These are phyloP conservation scores for Zoysia matrella DNA, from an alignment of 202 grass and related monocot species.

Conservation along the genomic window DNA sequence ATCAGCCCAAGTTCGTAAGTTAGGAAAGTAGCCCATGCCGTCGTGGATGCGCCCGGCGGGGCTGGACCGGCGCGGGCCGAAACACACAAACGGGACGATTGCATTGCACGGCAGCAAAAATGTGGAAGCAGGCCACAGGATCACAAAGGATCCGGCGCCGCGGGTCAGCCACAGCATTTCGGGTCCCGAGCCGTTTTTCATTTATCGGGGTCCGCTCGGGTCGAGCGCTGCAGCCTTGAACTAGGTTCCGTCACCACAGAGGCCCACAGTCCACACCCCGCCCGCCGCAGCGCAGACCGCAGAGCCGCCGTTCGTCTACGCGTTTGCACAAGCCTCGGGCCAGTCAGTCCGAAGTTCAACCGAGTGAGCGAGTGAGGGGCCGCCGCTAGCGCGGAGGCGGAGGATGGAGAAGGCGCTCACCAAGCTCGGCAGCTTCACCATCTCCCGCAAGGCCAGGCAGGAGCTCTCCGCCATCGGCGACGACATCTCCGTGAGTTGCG, in stretches of 20 bases:
- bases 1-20: not conserved
- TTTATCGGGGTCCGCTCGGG: not conserved
- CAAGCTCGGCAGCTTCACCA: constrained; percentile 93
- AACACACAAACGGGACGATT: not conserved
- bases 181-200: constrained; percentile 5
- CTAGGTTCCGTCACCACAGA: not conserved
- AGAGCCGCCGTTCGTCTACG: not conserved
- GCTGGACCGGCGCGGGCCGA: too few relatives aligned
- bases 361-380: not conserved
- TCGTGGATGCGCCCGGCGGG: too few relatives aligned
- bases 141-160: constrained; percentile 38
- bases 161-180: not conserved
- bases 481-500: constrained; percentile 77
- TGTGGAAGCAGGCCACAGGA: not conserved
- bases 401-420: constrained; percentile 95
- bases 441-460: constrained; percentile 39
- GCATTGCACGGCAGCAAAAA: not conserved
- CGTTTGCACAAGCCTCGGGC: not conserved
- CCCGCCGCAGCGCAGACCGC: not conserved
- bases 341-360: not conserved
- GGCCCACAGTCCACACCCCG: too few relatives aligned
- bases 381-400: not conserved
- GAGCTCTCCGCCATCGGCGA: constrained; percentile 83
- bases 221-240: constrained; percentile 21
- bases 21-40: too few relatives aligned